A percentile compares a stretch with the other conserved stretches of the same genome.
Conservation (phyloP, 257 asterid species). For the Fraxinus quadrangulata region DNA sequence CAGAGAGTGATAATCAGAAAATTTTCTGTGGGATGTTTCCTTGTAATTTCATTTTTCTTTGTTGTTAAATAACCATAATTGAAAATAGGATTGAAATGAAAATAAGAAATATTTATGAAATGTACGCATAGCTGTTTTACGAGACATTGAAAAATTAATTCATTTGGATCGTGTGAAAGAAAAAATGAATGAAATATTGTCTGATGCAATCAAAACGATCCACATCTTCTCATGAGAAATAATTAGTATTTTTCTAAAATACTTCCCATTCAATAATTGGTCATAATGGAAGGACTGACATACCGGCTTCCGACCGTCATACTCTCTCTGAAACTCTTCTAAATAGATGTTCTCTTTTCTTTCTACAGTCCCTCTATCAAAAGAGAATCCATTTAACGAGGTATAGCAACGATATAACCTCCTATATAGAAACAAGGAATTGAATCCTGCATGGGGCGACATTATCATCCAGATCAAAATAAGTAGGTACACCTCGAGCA, state of each 20-base stretch:
- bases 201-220: not conserved
- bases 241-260: constrained; percentile 16
- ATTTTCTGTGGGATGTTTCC: constrained; percentile 7
- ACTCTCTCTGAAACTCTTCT: constrained; percentile 60
- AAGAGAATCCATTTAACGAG: constrained; percentile 75
- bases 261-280: not conserved
- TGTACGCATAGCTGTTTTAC: not conserved
- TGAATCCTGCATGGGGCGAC: constrained; percentile 65
- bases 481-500: constrained; percentile 21
- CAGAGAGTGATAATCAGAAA: constrained; percentile 15
- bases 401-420: constrained; percentile 89
- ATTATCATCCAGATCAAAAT: constrained; percentile 31
- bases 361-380: constrained; percentile 81
- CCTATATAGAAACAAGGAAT: constrained; percentile 77
- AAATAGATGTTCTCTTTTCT: constrained; percentile 61
- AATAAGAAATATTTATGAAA: not conserved
- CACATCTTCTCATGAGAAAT: constrained; percentile 7
- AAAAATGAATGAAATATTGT: not conserved
- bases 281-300: constrained; percentile 25
- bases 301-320: constrained; percentile 87
- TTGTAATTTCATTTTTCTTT: constrained; percentile 5
- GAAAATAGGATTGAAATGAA: not conserved
- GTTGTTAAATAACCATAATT: not conserved
- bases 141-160: constrained; percentile 9
- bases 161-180: constrained; percentile 11